Base-by-base conservation (phyloP, 805 yeast genomes). In the Nakazawaea ernobii region DNA sequence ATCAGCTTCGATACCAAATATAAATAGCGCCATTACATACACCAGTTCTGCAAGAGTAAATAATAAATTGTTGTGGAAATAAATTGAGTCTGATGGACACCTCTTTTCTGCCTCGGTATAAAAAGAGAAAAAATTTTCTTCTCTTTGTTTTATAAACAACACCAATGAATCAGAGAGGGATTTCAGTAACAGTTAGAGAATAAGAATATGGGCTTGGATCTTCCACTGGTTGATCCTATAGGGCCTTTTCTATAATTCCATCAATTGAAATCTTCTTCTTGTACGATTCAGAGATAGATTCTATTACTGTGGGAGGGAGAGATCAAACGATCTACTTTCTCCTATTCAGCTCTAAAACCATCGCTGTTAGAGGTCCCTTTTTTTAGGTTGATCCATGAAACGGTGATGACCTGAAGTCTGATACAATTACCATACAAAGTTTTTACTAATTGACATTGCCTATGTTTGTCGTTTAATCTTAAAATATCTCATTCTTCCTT, bases 361-460 rank as follows among this genome's bases (percentile, higher is more conserved):
- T 89, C 89, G 96, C 91, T 80, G 87, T 84, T 83, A 20, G 90
- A 88, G 96, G 95, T 84, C 83, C 89, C 88, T 84, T 73, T 74
- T 71, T 66, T 67, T 20, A 20, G 73, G 84, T 77, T 57, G 85
- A 83, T 79, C 90, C 95, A 87, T 87, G 95, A 87, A 84, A 82
- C 75, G 86, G 91, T 84, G 96, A 87, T 87, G 95, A 87, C 96
- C 96, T 87, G 81, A 73, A 70, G 83, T 66, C 74, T 86, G 92
- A 80, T 64, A 86, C 88, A 86, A 72, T 56, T 29, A 47, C 11
- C 36, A 28, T 30, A 20, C 32, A 32, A 17, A 30, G 11, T 29
- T 32, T 11, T 15, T 15, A 30, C 14, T 32, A 15, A 14, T 35
- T 24, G 6, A n/a, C 15, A 30, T 40, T 14, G 7, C 8, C 11